phyloP scores from a whole-genome alignment of 805 yeast species.

The Wickerhamiella bombiphila region DNA sequence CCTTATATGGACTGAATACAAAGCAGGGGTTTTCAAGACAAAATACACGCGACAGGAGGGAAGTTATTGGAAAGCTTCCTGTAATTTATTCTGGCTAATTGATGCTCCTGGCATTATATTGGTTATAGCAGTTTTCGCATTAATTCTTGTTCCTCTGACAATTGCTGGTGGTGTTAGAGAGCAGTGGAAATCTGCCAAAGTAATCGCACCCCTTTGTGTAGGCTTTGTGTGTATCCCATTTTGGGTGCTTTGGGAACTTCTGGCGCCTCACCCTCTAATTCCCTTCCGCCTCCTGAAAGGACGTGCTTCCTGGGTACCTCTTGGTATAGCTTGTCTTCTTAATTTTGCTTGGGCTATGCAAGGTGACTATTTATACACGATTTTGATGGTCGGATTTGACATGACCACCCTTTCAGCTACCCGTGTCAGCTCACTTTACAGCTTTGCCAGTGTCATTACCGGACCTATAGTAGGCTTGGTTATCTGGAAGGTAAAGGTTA shows the following conservation, averaged over 20 bases:
- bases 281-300: conserved; percentile 47
- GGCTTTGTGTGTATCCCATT: conserved; percentile 49
- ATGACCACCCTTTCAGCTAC: conserved; percentile 50
- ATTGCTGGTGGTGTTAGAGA: conserved; percentile 49
- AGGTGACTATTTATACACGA: conserved; percentile 52
- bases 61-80: conserved; percentile 27
- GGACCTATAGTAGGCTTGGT: conserved; percentile 47
- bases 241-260: conserved; percentile 46
- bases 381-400: conserved; percentile 47
- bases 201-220: conserved; percentile 55
- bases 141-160: conserved; percentile 58
- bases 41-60: conserved; percentile 37
- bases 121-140: conserved; percentile 42
- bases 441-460: conserved; percentile 48
- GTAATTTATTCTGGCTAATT: conserved; percentile 39
- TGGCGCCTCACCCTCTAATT: conserved; percentile 47
- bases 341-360: conserved; percentile 57
- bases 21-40: too few relatives aligned
- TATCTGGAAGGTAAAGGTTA: conserved; percentile 33
- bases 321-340: conserved; percentile 41
- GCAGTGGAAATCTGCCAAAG: conserved; percentile 45
- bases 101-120: conserved; percentile 51
- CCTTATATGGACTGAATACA: conserved; percentile 39
- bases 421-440: conserved; percentile 45
- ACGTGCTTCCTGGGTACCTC: conserved; percentile 63